Evolutionary conservation across 441 rosid genomes (phyloP), one percentile per base, ranked within the genome.

Genomic region (Populus hybrid): DNA sequence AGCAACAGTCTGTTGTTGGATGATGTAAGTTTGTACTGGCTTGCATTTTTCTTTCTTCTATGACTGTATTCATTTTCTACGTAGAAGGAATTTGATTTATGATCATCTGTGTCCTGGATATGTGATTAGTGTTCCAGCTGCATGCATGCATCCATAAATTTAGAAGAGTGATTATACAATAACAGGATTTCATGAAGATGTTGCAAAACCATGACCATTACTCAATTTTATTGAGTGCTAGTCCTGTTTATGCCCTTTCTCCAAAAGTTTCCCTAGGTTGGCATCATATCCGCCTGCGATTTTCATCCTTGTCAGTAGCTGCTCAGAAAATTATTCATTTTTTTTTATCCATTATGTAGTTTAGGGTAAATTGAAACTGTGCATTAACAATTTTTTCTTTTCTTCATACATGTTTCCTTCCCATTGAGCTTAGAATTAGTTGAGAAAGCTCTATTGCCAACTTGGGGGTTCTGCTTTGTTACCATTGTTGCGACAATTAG

Each of bases 1-100:
- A 14, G 98, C 99, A 9, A 91, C 95, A 38, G 91, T 91, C 72
- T 93, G 98, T 82, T 96, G 99, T 82, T 94, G 99, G 99, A 94
- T 96, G 98, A 96, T 96, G 99, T 96, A 89, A 90, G 97, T 86
- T 85, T 69, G 69, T 65, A 18, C 24, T 82, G 46, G 73, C 46
- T 46, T 32, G 20, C 35, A 16, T 40, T 75, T 78, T 76, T 14
- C 16, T 40, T 69, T 68, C 75, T 74, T 67, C 14, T 24, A 36
- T 67, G 3, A 68, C 36, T 18, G 10, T 66, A 72, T 75, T 40
- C 46, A 0, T 36, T 38, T 63, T 21, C 28, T 24, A 23, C 23
- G 28, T 21, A 21, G 14, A 21, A 61, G 8, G 36, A 61, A 18
- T 69, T 63, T 32, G 28, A 46, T 14, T 14, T 8, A 8, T 61